These are phyloP conservation scores for Cyclaneusma minus DNA, from an alignment of 2,329 filamentous ascomycete genomes.

Conservation along the genomic window DNA sequence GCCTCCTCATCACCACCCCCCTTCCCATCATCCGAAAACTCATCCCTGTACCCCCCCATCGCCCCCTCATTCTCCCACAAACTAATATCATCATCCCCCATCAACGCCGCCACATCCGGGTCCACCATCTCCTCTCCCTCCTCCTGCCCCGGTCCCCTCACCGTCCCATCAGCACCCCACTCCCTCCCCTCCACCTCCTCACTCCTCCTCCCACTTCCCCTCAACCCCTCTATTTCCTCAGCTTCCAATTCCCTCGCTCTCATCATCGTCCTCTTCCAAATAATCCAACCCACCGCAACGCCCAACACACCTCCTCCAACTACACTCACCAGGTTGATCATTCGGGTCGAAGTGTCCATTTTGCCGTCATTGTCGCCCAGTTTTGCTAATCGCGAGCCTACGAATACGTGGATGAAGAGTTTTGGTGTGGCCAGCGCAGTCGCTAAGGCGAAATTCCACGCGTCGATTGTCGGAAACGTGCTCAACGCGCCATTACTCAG, in stretches of 20 bases:
- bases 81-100: constrained; percentile 18
- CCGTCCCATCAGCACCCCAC: constrained; percentile 11
- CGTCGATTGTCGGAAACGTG: constrained; percentile 78
- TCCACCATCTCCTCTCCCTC: constrained; percentile 10
- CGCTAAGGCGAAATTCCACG: constrained; percentile 60
- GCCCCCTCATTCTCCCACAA: constrained; percentile 16
- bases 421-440: constrained; percentile 76
- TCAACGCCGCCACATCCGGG: constrained; percentile 6
- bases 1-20: constrained; percentile 6
- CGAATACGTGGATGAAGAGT: constrained; percentile 80
- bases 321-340: constrained; percentile 75
- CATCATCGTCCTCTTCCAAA: constrained; percentile 60
- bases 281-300: constrained; percentile 62
- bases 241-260: constrained; percentile 39
- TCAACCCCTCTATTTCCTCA: constrained; percentile 14
- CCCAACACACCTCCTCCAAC: constrained; percentile 56
- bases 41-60: constrained; percentile 16
- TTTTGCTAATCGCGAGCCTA: constrained; percentile 67
- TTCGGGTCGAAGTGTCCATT: constrained; percentile 66
- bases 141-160: constrained; percentile 4
- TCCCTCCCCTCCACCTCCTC: constrained; percentile 3
- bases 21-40: constrained; percentile 7
- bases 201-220: constrained; percentile 4
- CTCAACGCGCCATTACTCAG: constrained; percentile 88
- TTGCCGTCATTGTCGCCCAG: constrained; percentile 71